Evolutionary conservation across 495 filamentous ascomycete species (phyloP), one percentile per base, ranked within the genome.

Genomic region (Physcia stellaris): DNA sequence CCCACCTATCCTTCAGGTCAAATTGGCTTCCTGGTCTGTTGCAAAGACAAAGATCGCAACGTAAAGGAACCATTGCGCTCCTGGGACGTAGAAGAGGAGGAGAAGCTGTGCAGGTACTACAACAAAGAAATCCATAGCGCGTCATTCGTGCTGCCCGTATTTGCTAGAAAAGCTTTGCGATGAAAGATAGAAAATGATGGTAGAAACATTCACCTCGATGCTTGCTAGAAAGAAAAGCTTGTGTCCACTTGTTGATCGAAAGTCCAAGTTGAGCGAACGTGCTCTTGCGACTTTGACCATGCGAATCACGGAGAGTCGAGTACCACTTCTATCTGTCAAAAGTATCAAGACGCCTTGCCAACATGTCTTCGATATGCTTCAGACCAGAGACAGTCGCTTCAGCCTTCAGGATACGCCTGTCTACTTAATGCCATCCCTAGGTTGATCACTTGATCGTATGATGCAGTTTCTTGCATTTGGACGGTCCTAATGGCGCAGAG

Each of bases 21-120:
- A 70, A 99, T 99, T 56, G 92, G 92, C 59, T 99, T 96, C 77
- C 94, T 96, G 86, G 84, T 99, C 47, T 96, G 90, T 77, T 82
- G 70, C 77, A 96, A 96, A 75, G 90, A 96, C 55, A 68, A 75
- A 49, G 71, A 57, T 47, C 75, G 79, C 55, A 75, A 99, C 63
- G 73, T 96, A 41, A 79, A 67, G 54, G 79, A 76, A 60, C 92
- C 92, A 26, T 46, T 94, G 21, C 79, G 92, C 51, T 62, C 60
- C 38, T 90, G 82, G 75, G 63, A 71, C 37, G 59, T 66, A 42
- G 86, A 95, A 63, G 86, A 95, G 62, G 92, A 99, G 73, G 77
- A 80, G 52, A 79, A 81, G 63, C 65, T 84, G 35, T 94, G 81
- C 79, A 68, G 74, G 55, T 99, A 99, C 73, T 96, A 96, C 70